These are phyloP conservation scores for Phytopythium vexans DNA, from an alignment of 352 stramenopile genomes.

Conservation along the genomic window DNA sequence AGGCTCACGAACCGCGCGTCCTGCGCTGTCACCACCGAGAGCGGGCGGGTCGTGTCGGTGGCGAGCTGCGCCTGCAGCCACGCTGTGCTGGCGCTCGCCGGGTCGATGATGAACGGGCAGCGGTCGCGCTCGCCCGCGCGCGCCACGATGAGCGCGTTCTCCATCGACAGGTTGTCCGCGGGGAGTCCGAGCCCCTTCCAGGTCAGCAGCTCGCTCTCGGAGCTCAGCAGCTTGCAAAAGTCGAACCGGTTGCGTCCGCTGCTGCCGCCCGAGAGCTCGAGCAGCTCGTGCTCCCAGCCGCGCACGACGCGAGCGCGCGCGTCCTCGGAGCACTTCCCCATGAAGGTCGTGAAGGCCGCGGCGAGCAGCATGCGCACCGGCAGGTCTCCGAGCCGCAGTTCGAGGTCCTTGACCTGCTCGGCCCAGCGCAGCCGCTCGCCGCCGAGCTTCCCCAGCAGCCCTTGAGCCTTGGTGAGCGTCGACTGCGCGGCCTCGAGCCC, in stretches of 20 bases:
- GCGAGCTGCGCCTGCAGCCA: slow-evolving; percentile 91
- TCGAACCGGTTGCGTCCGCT: slow-evolving; percentile 41
- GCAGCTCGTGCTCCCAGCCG: slow-evolving; percentile 76
- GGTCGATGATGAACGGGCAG: slow-evolving; percentile 95
- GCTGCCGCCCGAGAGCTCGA: slow-evolving; percentile 24
- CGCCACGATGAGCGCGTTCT: slow-evolving; percentile 92
- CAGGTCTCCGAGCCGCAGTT: slow-evolving; percentile 71
- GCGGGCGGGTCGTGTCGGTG: slow-evolving; percentile 75
- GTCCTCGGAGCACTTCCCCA: slow-evolving; percentile 91
- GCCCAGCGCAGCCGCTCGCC: slow-evolving; percentile 92
- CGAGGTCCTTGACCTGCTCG: slow-evolving; percentile 85
- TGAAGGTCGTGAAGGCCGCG: slow-evolving; percentile 91
- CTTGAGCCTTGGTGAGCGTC: slow-evolving; percentile 91
- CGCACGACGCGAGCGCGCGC: slow-evolving; percentile 70
- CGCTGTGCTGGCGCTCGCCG: slow-evolving; percentile 77
- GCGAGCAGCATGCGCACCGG: slow-evolving; percentile 90
- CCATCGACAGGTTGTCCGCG: slow-evolving; percentile 91
- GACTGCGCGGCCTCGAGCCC: slow-evolving; percentile 86
- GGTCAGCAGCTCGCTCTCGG: slow-evolving; percentile 90
- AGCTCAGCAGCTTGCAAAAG: slow-evolving; percentile 87
- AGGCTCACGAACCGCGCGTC: slow-evolving; percentile 88
- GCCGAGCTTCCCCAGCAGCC: slow-evolving; percentile 86
- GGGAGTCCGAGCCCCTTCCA: slow-evolving; percentile 93
- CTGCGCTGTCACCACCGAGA: slow-evolving; percentile 86
- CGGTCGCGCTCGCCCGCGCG: slow-evolving; percentile 56